Percentiles rank a stretch among this genome's conserved stretches.
Conservation (phyloP, 2,329 filamentous ascomycete species). For the Conoideocrella luteorostrata region DNA sequence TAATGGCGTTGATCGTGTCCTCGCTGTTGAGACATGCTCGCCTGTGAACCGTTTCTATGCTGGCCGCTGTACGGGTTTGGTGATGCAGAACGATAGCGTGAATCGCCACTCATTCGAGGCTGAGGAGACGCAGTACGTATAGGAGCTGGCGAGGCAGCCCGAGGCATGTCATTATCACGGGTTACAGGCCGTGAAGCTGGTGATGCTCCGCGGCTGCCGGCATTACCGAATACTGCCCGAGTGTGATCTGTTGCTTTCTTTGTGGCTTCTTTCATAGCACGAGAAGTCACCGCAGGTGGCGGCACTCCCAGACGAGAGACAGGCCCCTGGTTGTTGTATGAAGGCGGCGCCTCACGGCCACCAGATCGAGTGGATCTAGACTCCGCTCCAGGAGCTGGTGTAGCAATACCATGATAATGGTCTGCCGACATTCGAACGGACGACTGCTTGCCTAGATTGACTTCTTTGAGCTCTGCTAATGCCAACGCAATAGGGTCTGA, state of each 20-base stretch:
- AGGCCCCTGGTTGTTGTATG: slow-evolving; percentile 62
- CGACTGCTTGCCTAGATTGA: slow-evolving; percentile 68
- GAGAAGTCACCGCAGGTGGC: slow-evolving; percentile 84
- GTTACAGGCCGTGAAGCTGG: slow-evolving; percentile 51
- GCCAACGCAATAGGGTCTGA: slow-evolving; percentile 86
- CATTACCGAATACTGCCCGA: slow-evolving; percentile 61
- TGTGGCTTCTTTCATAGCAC: slow-evolving; percentile 91
- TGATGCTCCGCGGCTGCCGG: slow-evolving; percentile 24
- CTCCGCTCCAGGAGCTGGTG: slow-evolving; percentile 58
- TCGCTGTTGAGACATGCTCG: slow-evolving; percentile 35
- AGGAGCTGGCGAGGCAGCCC: slow-evolving; percentile 62
- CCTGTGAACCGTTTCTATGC: slow-evolving; percentile 30
- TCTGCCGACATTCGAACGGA: slow-evolving; percentile 87
- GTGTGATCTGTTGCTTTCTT: slow-evolving; percentile 82
- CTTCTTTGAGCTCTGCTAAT: slow-evolving; percentile 84
- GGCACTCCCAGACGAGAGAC: slow-evolving; percentile 80
- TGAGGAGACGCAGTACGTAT: slow-evolving; percentile 58
- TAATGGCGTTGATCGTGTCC: slow-evolving; percentile 46
- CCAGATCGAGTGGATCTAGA: slow-evolving; percentile 36
- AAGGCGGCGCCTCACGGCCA: slow-evolving; percentile 55
- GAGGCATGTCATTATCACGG: slow-evolving; percentile 51
- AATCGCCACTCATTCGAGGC: slow-evolving; percentile 46
- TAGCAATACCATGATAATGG: slow-evolving; percentile 86
- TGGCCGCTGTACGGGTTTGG: slow-evolving; percentile 56
- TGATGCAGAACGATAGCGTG: slow-evolving; percentile 45